Evolutionary conservation across 2,329 filamentous ascomycete species (phyloP).

Genomic region (Pestalotiopsis fici): DNA sequence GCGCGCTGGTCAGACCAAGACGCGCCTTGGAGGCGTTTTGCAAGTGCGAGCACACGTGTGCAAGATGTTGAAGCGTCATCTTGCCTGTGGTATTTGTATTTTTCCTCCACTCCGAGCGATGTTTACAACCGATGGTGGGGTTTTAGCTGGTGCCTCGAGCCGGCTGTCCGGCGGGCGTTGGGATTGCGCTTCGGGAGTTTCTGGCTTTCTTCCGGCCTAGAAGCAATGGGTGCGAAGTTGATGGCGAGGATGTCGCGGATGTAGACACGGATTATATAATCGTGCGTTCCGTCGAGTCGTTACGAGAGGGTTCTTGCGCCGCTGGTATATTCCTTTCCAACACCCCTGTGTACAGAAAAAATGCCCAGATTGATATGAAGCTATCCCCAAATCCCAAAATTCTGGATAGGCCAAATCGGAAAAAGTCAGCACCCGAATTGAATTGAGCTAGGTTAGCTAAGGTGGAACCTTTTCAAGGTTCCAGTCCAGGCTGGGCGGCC

Average conservation of each 20-base stretch:
- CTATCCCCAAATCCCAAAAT: conserved; percentile 1
- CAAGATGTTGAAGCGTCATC: conserved; percentile 75
- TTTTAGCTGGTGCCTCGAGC: background rate
- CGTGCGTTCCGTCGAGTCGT: background rate
- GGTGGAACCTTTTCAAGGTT: background rate
- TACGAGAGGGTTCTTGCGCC: background rate
- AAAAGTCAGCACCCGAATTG: background rate
- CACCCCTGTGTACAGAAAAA: background rate
- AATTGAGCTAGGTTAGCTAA: background rate
- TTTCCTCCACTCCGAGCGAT: too few relatives aligned
- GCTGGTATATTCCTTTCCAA: background rate
- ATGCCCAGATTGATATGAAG: background rate
- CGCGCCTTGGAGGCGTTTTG: conserved; percentile 87
- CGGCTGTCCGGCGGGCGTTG: background rate
- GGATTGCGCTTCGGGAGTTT: conserved; percentile 10
- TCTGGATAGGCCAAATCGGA: background rate
- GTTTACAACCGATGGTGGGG: background rate
- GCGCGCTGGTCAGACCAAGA: conserved; percentile 81
- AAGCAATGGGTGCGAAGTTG: background rate
- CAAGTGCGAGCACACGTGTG: conserved; percentile 84
- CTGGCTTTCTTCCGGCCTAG: background rate
- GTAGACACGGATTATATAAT: background rate
- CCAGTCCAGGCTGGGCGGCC: too few relatives aligned
- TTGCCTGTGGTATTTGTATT: conserved; percentile 16
- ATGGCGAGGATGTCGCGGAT: background rate